Percentiles rank a stretch among this genome's conserved stretches.
phyloP scores from a whole-genome alignment of 164 flowering plant species.

The Chloranthus sessilifolius region DNA sequence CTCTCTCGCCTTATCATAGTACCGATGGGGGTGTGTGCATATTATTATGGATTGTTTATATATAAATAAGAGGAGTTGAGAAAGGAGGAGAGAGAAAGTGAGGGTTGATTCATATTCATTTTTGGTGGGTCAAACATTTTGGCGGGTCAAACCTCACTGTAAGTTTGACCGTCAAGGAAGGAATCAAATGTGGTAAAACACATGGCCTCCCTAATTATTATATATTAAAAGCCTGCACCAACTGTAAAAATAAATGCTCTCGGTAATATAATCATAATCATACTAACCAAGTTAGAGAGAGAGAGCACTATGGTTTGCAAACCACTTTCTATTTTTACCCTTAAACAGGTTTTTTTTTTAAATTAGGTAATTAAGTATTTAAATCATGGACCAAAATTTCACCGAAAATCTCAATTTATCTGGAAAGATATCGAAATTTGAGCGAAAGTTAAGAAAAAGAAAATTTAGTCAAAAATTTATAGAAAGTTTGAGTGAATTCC shows the following conservation, averaged over 20 bases:
- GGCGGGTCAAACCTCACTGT: conserved; percentile 29
- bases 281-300: conserved; percentile 13
- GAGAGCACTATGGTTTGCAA: conserved; percentile 4
- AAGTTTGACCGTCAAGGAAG: conserved; percentile 63
- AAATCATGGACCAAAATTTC: neutral
- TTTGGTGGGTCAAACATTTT: no score
- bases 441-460: no score
- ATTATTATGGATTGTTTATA: conserved; percentile 9
- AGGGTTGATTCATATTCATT: no score
- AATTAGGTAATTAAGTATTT: neutral
- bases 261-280: conserved; percentile 33
- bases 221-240: conserved; percentile 37
- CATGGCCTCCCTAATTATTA: conserved; percentile 24
- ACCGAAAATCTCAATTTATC: neutral
- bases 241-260: conserved; percentile 27
- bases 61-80: neutral
- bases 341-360: neutral
- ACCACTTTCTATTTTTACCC: neutral
- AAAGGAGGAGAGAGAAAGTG: conserved; percentile 17
- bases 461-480: no score
- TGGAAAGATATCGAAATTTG: neutral
- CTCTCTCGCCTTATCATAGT: neutral
- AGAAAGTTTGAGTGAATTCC: no score
- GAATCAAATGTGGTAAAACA: conserved; percentile 57
- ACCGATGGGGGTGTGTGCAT: neutral